Percentiles rank a stretch among this genome's conserved stretches.
phyloP scores from a whole-genome alignment of 495 filamentous ascomycete species.

The Neurospora africana region DNA sequence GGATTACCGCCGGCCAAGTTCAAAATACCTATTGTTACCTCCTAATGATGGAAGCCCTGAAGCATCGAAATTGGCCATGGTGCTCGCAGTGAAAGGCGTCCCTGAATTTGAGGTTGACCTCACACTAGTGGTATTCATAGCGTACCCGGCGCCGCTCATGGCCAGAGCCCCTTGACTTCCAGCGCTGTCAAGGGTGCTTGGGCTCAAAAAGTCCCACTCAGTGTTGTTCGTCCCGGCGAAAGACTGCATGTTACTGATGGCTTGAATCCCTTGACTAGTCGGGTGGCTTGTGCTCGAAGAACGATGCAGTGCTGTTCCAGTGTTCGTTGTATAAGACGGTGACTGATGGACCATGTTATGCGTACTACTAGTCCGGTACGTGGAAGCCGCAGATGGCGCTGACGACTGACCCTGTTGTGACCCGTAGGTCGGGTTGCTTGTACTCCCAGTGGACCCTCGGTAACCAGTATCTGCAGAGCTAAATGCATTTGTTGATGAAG shows the following conservation, averaged over 20 bases:
- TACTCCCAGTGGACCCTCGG: constrained; percentile 19
- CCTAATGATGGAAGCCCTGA: constrained; percentile 8
- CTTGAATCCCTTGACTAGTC: constrained; percentile 15
- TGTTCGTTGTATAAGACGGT: constrained; percentile 20
- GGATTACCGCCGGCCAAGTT: constrained; percentile 9
- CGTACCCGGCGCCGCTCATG: constrained; percentile 13
- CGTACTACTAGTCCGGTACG: constrained; percentile 22
- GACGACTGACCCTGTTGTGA: constrained; percentile 28
- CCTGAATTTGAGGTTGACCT: constrained; percentile 10
- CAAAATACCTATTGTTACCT: constrained; percentile 14
- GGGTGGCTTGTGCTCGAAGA: constrained; percentile 14
- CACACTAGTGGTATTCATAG: constrained; percentile 7
- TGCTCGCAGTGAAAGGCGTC: constrained; percentile 9
- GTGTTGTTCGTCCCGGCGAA: constrained; percentile 12
- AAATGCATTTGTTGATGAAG: constrained; percentile 27
- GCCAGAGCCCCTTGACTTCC: constrained; percentile 17
- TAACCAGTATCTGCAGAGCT: constrained; percentile 28
- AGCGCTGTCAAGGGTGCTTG: constrained; percentile 25
- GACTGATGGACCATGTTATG: constrained; percentile 29
- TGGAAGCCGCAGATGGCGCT: constrained; percentile 23
- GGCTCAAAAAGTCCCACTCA: constrained; percentile 30
- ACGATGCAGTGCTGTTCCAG: constrained; percentile 12
- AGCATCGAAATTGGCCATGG: constrained; percentile 17
- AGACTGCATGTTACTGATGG: constrained; percentile 13
- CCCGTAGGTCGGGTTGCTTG: constrained; percentile 22